Conservation (phyloP, 73 alveolate species). For the Durusdinium trenchii region DNA sequence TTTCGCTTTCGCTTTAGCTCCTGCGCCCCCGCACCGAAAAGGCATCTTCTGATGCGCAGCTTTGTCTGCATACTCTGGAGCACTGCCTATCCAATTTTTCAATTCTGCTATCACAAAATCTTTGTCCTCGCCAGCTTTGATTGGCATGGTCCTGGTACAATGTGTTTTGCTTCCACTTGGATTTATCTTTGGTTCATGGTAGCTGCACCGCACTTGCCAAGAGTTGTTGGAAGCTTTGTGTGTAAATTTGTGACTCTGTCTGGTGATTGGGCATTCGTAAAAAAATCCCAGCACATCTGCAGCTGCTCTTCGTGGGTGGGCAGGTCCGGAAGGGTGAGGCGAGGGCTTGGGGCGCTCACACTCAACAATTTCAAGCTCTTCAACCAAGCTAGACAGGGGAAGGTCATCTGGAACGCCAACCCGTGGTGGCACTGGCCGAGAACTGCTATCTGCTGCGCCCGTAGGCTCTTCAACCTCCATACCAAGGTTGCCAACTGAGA, state of each 20-base stretch:
- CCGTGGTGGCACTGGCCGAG: too few species aligned
- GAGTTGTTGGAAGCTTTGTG: background rate
- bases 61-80: background rate
- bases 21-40: background rate
- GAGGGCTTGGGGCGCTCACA: too few species aligned
- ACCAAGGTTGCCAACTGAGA: too few species aligned
- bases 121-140: background rate
- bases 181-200: background rate
- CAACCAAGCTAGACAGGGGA: too few species aligned
- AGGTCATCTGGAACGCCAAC: too few species aligned
- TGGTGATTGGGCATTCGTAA: background rate
- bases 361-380: too few species aligned
- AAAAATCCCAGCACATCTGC: background rate
- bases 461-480: too few species aligned
- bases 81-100: background rate
- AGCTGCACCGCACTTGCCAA: background rate
- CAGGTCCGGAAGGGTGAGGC: background rate
- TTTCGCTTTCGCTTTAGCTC: background rate
- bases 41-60: background rate
- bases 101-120: background rate
- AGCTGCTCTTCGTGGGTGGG: background rate
- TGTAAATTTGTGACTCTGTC: background rate
- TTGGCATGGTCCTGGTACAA: background rate
- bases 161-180: background rate
- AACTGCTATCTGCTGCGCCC: background rate